Base-by-base conservation (phyloP, 352 stramenopile genomes). In the Phytophthora syringae region DNA sequence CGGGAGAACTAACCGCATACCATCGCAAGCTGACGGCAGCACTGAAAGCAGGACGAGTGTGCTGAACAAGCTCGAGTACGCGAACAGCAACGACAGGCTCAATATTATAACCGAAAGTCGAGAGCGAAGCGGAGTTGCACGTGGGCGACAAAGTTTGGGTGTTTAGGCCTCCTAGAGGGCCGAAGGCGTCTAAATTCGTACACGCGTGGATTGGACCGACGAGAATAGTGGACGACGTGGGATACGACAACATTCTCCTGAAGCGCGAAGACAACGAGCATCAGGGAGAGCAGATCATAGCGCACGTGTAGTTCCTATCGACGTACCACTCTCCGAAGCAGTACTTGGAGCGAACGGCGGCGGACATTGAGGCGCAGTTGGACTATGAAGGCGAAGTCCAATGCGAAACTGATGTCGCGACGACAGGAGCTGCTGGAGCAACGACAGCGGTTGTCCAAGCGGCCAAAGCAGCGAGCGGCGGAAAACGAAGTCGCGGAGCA, bases 161-260 rank as follows among this genome's bases (percentile, higher is more conserved):
- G 52, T 30, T 30, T 36, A 39, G 16, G 4, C 39, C 52, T n/a
- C 52, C 52, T 4, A 22, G 39, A 9, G 27, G 39, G 9, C 15
- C 5, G 12, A 40, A 28, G 13, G 24, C 50, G 2, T 51, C 55
- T 1, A 64, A 64, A 32, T 34, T 50, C 3, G 55, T 39, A 2
- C 55, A 64, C n/a, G 32, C 34, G 22, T 64, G 45, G 55, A 20
- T 51, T 7, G 45, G 55, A 7, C 57, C 57, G 4, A 39, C 18
- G 1, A 21, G 15, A 18, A 48, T 64, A 9, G 3, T 28, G 2
- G 47, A 42, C 7, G 30, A 24, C 7, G 57, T 36, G 1, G 42
- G 37, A 1, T 54, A 28, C 15, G 57, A 64, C 37, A 64, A 64
- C 18, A 43, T 11, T 10, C 22, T 28, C n/a, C n/a, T 58, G 12